Percentiles rank a stretch among this genome's conserved stretches.
phyloP scores from a whole-genome alignment of 345 rosid genomes.

The Eucalyptus viminalis region DNA sequence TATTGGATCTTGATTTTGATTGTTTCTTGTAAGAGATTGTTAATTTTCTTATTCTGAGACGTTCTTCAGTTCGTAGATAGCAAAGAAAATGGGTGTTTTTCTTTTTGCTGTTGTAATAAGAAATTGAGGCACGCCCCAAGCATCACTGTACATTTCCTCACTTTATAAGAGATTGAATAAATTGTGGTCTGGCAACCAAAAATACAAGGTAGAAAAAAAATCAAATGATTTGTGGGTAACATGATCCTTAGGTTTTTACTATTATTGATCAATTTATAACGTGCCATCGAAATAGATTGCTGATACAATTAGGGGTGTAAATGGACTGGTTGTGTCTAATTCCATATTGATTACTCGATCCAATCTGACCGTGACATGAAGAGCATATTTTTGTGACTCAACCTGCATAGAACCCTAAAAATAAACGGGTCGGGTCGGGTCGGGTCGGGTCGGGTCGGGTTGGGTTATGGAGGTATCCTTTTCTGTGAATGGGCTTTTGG shows the following conservation, averaged over 20 bases:
- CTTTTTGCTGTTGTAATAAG: not conserved
- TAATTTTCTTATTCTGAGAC: not conserved
- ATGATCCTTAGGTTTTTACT: not conserved
- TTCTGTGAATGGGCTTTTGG: not conserved
- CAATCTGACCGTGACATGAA: not conserved
- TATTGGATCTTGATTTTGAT: not conserved
- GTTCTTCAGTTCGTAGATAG: not conserved
- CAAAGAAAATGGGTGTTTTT: not conserved
- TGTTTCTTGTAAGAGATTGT: not conserved
- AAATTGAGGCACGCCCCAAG: not conserved
- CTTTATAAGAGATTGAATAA: not conserved
- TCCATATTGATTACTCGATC: not conserved
- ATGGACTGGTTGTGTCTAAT: not conserved
- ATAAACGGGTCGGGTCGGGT: not conserved
- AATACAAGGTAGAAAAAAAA: accelerated
- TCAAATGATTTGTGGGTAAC: not conserved
- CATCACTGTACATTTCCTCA: not conserved
- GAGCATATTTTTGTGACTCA: not conserved
- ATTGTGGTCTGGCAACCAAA: not conserved
- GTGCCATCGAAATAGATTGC: not conserved
- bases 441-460: not conserved
- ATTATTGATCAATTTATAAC: not conserved
- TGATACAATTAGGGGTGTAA: not conserved
- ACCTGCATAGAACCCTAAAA: not conserved
- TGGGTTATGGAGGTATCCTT: not conserved